phyloP scores from a whole-genome alignment of 805 yeast species.

The Scheffersomyces ergatensis region DNA sequence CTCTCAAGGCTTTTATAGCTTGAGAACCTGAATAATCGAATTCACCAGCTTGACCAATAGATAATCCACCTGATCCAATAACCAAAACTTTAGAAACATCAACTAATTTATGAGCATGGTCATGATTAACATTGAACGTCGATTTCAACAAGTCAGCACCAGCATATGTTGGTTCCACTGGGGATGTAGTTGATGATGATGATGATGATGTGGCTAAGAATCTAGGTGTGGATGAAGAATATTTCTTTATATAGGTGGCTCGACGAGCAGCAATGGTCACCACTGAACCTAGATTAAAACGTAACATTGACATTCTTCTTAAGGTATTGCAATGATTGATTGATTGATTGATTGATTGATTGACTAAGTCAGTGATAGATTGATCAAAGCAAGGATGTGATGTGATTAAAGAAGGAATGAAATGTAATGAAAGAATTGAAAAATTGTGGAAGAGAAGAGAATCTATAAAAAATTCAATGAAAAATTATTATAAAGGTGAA shows the following conservation, averaged over 20 bases:
- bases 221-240: too few species aligned
- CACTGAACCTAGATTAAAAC: too few species aligned
- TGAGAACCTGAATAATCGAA: constrained; percentile 97
- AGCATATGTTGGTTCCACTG: constrained; percentile 38
- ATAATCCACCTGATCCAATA: constrained; percentile 95
- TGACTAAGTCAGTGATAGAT: too few species aligned
- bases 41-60: constrained; percentile 98
- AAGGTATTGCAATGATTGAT: too few species aligned
- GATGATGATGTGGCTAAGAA: background rate
- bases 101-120: constrained; percentile 64
- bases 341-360: too few species aligned
- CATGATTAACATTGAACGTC: constrained; percentile 57
- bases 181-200: background rate
- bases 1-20: constrained; percentile 93
- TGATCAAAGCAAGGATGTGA: too few species aligned
- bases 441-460: too few species aligned
- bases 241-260: background rate
- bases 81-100: constrained; percentile 86
- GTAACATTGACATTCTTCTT: too few species aligned
- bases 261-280: constrained; percentile 1
- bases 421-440: too few species aligned
- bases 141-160: constrained; percentile 62
- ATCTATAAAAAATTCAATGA: too few species aligned
- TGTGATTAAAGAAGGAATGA: too few species aligned
- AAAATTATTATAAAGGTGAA: too few species aligned